Evolutionary conservation across 495 filamentous ascomycete genomes (phyloP), one percentile per base, ranked within the genome.

Genomic region (Astrothelium subdiscretum): DNA sequence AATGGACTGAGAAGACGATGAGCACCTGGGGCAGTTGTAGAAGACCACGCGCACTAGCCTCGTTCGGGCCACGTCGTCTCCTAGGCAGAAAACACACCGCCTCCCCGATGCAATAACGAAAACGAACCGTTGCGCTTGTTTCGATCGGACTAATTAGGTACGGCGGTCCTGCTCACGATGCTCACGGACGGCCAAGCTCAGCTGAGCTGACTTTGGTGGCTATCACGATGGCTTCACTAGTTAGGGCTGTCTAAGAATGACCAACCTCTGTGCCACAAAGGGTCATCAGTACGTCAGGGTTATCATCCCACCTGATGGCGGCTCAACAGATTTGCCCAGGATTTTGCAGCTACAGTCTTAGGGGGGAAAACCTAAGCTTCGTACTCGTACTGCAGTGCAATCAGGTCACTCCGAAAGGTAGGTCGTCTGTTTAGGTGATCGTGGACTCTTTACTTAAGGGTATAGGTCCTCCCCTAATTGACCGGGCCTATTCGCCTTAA

Each of bases 1-100:
- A 54, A 20, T 54, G 48, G 29, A 54, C 48, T n/a, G 48, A 54
- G 48, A 54, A 54, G 48, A 54, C 24, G 48, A 54, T 54, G 48
- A 54, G 43, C 5, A 12, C 12, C 48, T 29, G 12, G 48, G 22
- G 48, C 24, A 27, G 48, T 54, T 54, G 48, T 54, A 27, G 8
- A 26, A 29, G 24, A 29, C 48, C 48, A 54, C 12, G 22, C 12
- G 13, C 48, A 54, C 48, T 54, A 54, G 48, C 24, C 48, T 54
- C 24, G 12, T 54, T 54, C 20, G 48, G 48, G 48, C 12, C 48
- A 54, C 48, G 43, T 15, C 43, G 43, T 38, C 35, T 38, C 35
- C 35, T 6, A 15, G 35, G 35, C 35, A 38, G 35, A 38, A 38
- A 38, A 38, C 8, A 6, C 35, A 8, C 35, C 35, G 35, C 35